Evolutionary conservation across 1,284 basidiomycete species (phyloP), one percentile per base, ranked within the genome.

Genomic region (Heterobasidion occidentale): DNA sequence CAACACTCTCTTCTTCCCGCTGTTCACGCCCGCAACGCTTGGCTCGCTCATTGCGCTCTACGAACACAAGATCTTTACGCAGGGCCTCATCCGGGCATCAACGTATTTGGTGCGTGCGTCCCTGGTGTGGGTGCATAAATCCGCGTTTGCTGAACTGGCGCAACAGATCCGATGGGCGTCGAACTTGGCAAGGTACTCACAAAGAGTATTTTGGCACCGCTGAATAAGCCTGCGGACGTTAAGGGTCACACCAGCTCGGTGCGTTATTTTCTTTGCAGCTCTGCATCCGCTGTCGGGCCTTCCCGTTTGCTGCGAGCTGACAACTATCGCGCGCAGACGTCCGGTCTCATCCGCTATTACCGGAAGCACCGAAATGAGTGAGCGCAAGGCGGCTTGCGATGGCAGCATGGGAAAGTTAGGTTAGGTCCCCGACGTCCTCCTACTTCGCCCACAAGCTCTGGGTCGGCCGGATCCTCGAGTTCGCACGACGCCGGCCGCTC

Each of bases 31-130:
- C 11, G 83, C 86, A 46, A 90, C 88, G 7, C 86, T 98, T 35
- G 95, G 84, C 51, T 88, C 92, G 1, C 74, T 96, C 53, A 88
- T 96, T 66, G 91, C 90, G n/a, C 68, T 96, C 62, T 96, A 96
- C 70, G 96, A 99, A 75, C 96, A 99, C 81, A 99, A 99, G 82
- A 98, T 99, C 70, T 97, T 98, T 71, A 90, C 92, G 0, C 97
- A 99, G 72, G 96, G 96, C 67, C 90, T 92, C 52, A 81, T 98
- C 61, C 98, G 95, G 92, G 93, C 51, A 97, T 99, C 79, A 99
- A 99, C 80, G 95, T 93, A 9, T 99, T 91, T 70, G 92, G 90
- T 91, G 55, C 44, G 80, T 67, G 12, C 7, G 36, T 12, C 27
- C 34, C 15, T 15, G 38, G 38, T 11, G 9, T 42, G 38, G 15